Base-by-base conservation (phyloP, 805 yeast species). In the Nematodospora valgi region DNA sequence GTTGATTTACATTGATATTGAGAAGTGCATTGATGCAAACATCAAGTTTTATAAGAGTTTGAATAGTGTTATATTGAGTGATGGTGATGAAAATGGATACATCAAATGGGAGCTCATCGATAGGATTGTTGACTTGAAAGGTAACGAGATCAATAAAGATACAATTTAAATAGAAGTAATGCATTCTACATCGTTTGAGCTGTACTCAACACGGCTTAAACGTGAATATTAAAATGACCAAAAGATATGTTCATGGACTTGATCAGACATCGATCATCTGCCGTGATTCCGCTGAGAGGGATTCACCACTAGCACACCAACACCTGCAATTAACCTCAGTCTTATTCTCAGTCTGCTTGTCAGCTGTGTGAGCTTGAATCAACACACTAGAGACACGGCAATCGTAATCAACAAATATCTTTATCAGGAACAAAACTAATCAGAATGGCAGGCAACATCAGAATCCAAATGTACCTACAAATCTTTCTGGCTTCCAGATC, bases 41-140 rank as follows among this genome's bases (percentile, higher is more conserved):
- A 60, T 80, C 14, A 46, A 48, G 39, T 74, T 93, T 36, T 82
- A 65, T 59, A 68, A 62, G 48, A 80, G 94, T 31, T 61, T 71
- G 11, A 93, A 93, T 51, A 78, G 83, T 7, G 98, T 88, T 6
- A 76, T 85, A 17, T 57, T 89, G 34, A 70, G 83, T 3, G 62
- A 74, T 5, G 91, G 94, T 2, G 69, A 77, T 50, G 58, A 56
- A 3, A 44, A 68, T 6, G 94, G 94, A 0, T 30, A 58, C 2
- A 58, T 86, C 2, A 54, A 68, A 0, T 48, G 54, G 5, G 58
- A 66, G 11, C 74, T 56, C 35, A 78, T 85, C 29, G 37, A 25
- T 14, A 43, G 42, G 27, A 41, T 60, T 5, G 49, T 56, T 20
- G 56, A 49, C 31, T 18, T 41, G 13, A 12, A 35, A 9, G 29